Evolutionary conservation across 2,329 filamentous ascomycete species (phyloP), one percentile per base, ranked within the genome.

Genomic region (Lasiodiplodia sp.): DNA sequence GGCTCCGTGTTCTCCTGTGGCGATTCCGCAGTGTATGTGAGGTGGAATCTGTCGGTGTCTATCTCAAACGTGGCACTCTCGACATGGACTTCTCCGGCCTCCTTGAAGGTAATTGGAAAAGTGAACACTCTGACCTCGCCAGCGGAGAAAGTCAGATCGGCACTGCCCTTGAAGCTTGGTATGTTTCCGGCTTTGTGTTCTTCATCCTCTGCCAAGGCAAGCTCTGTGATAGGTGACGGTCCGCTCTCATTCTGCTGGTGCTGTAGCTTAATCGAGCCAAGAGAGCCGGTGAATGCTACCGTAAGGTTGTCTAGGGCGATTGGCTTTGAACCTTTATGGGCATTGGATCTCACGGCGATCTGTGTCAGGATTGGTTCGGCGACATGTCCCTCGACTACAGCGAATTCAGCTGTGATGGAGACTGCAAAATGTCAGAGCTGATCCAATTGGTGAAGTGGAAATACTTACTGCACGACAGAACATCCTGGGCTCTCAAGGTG

Each of bases 1-100:
- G 78, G 73, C 51, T 68, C 66, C 52, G 69, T 67, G 31, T 74
- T 71, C 4, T 49, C 72, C 23, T 75, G 73, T 2, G 82, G 74
- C 11, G 82, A 78, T 2, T 80, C 85, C n/a, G 91, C 83, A 4
- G 86, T 86, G 73, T 92, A 92, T 25, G 88, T 84, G 21, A 97
- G 81, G 47, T 86, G 84, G 72, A 95, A 97, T 0, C 83, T 79
- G 0, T 90, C 85, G 16, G 87, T 88, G 34, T 87, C 83, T n/a
- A 96, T 80, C 0, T 83, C 81, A 34, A 97, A 81, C 0, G 84
- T 86, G 11, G 91, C 86, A 1, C 88, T 88, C 4, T 86, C 84
- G 4, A 92, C 89, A 58, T 86, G 88, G 0, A 91, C 89, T 68
- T 92, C 87, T n/a, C 93, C 94, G 2, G 94, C 88, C 79, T 97